phyloP scores from a whole-genome alignment of 1,139 yeast species.

The Yamadazyma songkhlaensis region DNA sequence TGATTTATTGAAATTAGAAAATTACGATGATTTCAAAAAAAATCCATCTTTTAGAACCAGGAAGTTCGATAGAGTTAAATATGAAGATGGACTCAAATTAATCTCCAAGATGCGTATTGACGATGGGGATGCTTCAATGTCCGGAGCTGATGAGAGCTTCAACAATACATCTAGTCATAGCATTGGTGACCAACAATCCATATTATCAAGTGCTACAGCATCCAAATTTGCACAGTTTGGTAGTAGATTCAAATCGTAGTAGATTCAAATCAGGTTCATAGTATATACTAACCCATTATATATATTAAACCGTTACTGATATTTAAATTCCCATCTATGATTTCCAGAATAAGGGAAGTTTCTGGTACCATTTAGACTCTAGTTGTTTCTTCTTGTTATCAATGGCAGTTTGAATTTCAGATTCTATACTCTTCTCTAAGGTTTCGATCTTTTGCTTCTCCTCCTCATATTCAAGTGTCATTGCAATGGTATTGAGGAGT shows the following conservation, averaged over 20 bases:
- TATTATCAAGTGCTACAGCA: conserved; percentile 28
- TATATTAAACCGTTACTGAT: background rate
- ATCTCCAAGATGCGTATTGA: conserved; percentile 35
- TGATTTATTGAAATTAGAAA: conserved; percentile 37
- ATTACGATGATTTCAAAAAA: conserved; percentile 38
- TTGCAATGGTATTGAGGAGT: conserved; percentile 34
- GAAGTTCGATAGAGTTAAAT: conserved; percentile 39
- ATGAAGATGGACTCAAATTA: conserved; percentile 40
- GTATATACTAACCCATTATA: background rate
- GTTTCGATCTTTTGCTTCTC: conserved; percentile 22
- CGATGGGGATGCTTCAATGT: conserved; percentile 13
- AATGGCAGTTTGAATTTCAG: conserved; percentile 29
- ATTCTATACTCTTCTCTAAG: conserved; percentile 28
- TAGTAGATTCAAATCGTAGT: conserved; percentile 12
- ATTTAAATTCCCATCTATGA: background rate
- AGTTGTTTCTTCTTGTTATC: conserved; percentile 27
- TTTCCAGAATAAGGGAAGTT: conserved; percentile 5
- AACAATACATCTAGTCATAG: conserved; percentile 18
- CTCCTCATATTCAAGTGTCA: conserved; percentile 30
- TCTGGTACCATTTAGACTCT: conserved; percentile 21
- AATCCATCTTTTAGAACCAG: conserved; percentile 42
- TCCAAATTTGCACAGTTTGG: conserved; percentile 44
- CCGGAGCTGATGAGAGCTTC: conserved; percentile 18
- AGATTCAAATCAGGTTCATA: background rate
- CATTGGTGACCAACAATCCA: conserved; percentile 22